These are phyloP conservation scores for Podosphaera fusca DNA, from an alignment of 2,329 filamentous ascomycete species.

Conservation along the genomic window DNA sequence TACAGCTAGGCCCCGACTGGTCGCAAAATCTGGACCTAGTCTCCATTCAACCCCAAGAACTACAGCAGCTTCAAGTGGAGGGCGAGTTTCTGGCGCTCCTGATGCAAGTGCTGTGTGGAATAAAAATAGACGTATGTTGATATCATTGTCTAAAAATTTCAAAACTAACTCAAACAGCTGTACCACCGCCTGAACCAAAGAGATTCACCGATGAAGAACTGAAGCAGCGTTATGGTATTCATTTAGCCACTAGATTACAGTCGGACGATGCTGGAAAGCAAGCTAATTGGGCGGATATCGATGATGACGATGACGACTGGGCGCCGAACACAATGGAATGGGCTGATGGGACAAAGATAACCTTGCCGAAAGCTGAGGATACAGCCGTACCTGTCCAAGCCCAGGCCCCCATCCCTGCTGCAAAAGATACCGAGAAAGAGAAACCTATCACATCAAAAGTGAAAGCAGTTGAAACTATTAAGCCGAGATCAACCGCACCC, in stretches of 20 bases:
- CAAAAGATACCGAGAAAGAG: not conserved
- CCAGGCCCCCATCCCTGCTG: conserved; percentile 9
- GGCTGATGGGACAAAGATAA: conserved; percentile 72
- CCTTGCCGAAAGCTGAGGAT: conserved; percentile 40
- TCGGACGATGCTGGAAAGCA: conserved; percentile 52
- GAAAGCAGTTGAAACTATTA: conserved; percentile 8
- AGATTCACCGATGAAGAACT: conserved; percentile 74
- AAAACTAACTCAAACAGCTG: conserved; percentile 22
- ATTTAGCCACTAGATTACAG: conserved; percentile 57
- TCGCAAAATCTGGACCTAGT: conserved; percentile 48
- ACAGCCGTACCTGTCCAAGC: conserved; percentile 10
- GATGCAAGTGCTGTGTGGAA: conserved; percentile 67
- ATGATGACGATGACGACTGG: conserved; percentile 76
- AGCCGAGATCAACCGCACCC: conserved; percentile 13
- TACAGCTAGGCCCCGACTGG: conserved; percentile 42
- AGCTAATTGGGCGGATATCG: conserved; percentile 74
- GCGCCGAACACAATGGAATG: conserved; percentile 66
- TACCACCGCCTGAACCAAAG: conserved; percentile 46
- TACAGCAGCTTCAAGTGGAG: conserved; percentile 25
- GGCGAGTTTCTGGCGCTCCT: conserved; percentile 35
- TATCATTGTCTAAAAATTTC: not conserved
- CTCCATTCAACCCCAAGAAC: conserved; percentile 26
- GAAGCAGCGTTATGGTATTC: conserved; percentile 63
- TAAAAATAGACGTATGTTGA: conserved; percentile 53
- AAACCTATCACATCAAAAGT: conserved; percentile 7